Conservation (phyloP, 2,329 filamentous ascomycete species). For the Talaromyces sp. region DNA sequence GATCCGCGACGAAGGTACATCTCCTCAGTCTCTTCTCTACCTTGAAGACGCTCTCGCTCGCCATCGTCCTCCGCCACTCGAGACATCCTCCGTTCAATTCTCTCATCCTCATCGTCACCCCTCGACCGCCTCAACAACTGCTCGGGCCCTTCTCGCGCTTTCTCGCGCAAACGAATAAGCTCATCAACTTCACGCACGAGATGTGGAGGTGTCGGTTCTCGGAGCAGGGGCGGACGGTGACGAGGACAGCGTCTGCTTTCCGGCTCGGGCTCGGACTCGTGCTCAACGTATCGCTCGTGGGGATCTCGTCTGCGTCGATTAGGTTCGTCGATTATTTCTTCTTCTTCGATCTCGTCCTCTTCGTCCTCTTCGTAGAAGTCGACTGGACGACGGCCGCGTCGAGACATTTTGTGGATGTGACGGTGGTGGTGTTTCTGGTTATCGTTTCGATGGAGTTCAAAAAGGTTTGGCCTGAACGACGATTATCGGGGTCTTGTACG, state of each 20-base stretch:
- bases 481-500: neutral
- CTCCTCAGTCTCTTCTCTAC: slow-evolving; percentile 16
- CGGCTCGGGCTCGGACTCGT: slow-evolving; percentile 10
- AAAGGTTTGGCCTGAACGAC: neutral
- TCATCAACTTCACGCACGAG: slow-evolving; percentile 38
- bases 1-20: slow-evolving; percentile 5
- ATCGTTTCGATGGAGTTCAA: neutral
- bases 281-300: slow-evolving; percentile 22
- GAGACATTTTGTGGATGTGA: slow-evolving; percentile 22
- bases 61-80: slow-evolving; percentile 14
- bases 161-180: slow-evolving; percentile 32
- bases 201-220: neutral
- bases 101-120: neutral
- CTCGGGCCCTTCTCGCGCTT: neutral
- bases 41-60: slow-evolving; percentile 6
- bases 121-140: neutral
- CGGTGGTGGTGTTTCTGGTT: neutral
- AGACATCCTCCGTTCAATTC: slow-evolving; percentile 14
- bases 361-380: slow-evolving; percentile 24
- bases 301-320: slow-evolving; percentile 19
- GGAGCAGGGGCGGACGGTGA: slow-evolving; percentile 26
- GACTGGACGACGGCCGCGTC: slow-evolving; percentile 21
- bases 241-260: slow-evolving; percentile 21
- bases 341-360: slow-evolving; percentile 17
- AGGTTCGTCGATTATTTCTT: slow-evolving; percentile 21